Conservation (phyloP, 2,329 filamentous ascomycete genomes). For the Emmonsia crescens region DNA sequence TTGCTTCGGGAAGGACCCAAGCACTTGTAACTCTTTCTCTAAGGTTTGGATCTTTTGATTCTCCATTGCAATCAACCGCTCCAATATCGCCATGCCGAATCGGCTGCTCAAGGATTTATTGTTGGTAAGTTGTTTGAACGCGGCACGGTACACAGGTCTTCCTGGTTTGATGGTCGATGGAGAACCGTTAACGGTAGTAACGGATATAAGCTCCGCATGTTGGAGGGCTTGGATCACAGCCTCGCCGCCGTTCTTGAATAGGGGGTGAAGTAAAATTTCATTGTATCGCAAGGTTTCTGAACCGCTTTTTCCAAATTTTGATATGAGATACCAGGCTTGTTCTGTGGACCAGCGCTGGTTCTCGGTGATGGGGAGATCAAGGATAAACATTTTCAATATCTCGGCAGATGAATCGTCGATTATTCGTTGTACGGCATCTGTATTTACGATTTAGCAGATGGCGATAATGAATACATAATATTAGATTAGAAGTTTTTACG, state of each 20-base stretch:
- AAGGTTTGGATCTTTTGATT: constrained; percentile 63
- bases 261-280: constrained; percentile 64
- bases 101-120: constrained; percentile 64
- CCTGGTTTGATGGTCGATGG: constrained; percentile 69
- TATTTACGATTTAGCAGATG: constrained; percentile 13
- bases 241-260: constrained; percentile 65
- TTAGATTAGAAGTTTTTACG: constrained; percentile 9
- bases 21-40: constrained; percentile 61
- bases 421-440: constrained; percentile 73
- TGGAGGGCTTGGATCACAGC: constrained; percentile 67
- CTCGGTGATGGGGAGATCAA: constrained; percentile 46
- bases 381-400: constrained; percentile 84
- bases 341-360: constrained; percentile 61
- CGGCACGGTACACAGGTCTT: constrained; percentile 75
- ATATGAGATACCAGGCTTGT: constrained; percentile 86
- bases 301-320: constrained; percentile 58
- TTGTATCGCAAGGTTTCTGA: constrained; percentile 60
- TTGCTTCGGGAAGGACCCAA: constrained; percentile 61
- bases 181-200: constrained; percentile 62
- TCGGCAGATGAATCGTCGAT: constrained; percentile 81
- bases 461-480: background rate
- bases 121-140: constrained; percentile 60
- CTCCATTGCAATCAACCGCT: constrained; percentile 60
- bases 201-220: constrained; percentile 73
- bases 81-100: constrained; percentile 60